Percentiles rank a stretch among this genome's conserved stretches.
Evolutionary conservation across 169 alveolate species (phyloP).

Genomic region (Theileria annulata): DNA sequence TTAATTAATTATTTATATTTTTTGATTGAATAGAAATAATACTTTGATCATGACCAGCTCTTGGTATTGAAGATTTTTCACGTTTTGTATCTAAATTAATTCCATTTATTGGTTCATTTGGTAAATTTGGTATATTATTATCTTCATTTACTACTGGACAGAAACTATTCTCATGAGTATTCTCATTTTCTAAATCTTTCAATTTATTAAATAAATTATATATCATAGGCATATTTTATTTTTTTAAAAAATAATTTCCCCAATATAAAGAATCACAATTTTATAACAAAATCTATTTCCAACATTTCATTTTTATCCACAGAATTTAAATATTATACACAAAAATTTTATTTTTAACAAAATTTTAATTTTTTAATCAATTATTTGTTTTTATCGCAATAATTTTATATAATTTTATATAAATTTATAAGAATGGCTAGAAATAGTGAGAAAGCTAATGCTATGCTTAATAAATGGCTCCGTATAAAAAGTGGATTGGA

Average conservation of each 20-base stretch:
- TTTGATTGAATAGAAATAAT: not conserved
- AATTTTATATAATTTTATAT: too few relatives aligned
- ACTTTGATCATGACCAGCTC: constrained; percentile 51
- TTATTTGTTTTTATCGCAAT: too few relatives aligned
- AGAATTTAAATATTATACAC: too few relatives aligned
- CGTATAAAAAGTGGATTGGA: constrained; percentile 61
- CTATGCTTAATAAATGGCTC: constrained; percentile 67
- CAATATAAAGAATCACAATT: too few relatives aligned
- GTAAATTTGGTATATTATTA: constrained; percentile 50
- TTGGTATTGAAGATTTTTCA: constrained; percentile 50
- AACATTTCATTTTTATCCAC: too few relatives aligned
- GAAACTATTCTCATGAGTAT: constrained; percentile 11
- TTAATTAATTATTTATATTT: too few relatives aligned
- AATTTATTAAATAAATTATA: not conserved
- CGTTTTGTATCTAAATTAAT: constrained; percentile 34
- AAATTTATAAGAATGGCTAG: constrained; percentile 40
- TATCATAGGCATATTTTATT: not conserved
- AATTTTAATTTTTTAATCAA: too few relatives aligned
- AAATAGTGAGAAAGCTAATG: constrained; percentile 62
- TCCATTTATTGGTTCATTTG: constrained; percentile 37
- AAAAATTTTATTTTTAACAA: not conserved
- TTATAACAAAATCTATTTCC: too few relatives aligned
- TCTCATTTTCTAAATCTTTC: not conserved
- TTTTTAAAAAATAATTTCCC: not conserved
- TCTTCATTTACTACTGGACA: constrained; percentile 47